Base-by-base conservation (phyloP, 2,329 filamentous ascomycete genomes). In the Moelleriella libera region DNA sequence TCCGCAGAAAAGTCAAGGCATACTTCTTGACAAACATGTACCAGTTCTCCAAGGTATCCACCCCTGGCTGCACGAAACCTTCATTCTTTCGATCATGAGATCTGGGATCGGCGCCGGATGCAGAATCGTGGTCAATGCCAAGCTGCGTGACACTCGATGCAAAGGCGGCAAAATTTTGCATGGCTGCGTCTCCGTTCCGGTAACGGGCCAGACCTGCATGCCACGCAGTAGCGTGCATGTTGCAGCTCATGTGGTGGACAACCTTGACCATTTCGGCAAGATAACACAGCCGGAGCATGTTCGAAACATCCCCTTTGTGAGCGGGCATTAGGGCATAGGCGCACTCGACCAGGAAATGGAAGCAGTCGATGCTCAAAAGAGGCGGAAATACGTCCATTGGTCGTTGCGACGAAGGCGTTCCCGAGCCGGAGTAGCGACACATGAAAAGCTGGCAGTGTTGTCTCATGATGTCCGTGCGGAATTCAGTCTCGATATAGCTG, bases 221-320 rank as follows among this genome's bases (percentile, higher is more conserved):
- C 70, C 74, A 81, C 47, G 62, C 65, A 5, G 67, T 63, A 4
- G 66, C 60, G 0, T 74, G 68, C 44, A 78, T 71, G 57, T 77
- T 78, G 45, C 70, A 71, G 29, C 71, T 69, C 60, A 80, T 70
- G 56, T 77, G 70, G 51, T 72, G 73, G 12, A 88, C 74, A 5
- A 88, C 81, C 65, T 94, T 94, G 50, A 94, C 80, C 49, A 98
- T 80, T 64, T 98, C 92, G 3, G 87, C 87, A 48, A 94, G 74
- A 60, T 94, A 96, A 66, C 88, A 96, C 43, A 97, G 70, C 39
- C 84, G 81, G 45, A 97, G 66, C 46, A 97, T 64, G 61, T 95
- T 85, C 41, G 82, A 76, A 41, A 94, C 78, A 48, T 94, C 85
- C 40, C 86, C 74, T 41, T 76, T 70, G 30, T 88, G 75, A 2